Evolutionary conservation across 768 basidiomycete species (phyloP).

Genomic region (Serendipita sp.): DNA sequence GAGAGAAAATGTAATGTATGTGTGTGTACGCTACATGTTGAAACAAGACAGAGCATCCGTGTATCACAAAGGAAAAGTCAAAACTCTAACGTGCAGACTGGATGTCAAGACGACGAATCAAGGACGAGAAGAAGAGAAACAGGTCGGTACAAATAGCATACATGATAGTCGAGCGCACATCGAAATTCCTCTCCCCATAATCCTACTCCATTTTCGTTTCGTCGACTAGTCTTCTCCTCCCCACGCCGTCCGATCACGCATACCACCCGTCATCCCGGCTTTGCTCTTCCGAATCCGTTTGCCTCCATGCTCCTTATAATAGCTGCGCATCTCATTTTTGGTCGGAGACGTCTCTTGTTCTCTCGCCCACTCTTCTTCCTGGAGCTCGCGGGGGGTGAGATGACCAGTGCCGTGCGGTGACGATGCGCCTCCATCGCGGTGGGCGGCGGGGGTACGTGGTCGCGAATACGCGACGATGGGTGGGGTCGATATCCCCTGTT

Average conservation of each 20-base stretch:
- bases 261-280: constrained; percentile 1
- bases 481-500: neutral
- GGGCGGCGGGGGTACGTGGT: neutral
- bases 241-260: constrained; percentile 5
- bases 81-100: too few species aligned
- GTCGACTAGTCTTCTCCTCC: neutral
- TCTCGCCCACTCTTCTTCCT: constrained; percentile 5
- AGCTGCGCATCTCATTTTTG: neutral
- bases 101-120: too few species aligned
- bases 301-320: constrained; percentile 1
- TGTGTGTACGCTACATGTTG: too few species aligned
- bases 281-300: constrained; percentile 1
- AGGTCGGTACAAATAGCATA: too few species aligned
- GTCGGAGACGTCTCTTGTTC: neutral
- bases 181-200: neutral
- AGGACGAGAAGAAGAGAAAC: too few species aligned
- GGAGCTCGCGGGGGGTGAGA: neutral
- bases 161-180: too few species aligned
- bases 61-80: too few species aligned
- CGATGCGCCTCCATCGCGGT: neutral
- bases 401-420: neutral
- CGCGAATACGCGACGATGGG: neutral
- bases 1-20: too few species aligned
- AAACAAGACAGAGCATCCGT: too few species aligned
- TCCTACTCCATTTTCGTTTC: neutral